These are phyloP conservation scores for Talaromyces piceae DNA, from an alignment of 2,329 filamentous ascomycete species.

Conservation along the genomic window DNA sequence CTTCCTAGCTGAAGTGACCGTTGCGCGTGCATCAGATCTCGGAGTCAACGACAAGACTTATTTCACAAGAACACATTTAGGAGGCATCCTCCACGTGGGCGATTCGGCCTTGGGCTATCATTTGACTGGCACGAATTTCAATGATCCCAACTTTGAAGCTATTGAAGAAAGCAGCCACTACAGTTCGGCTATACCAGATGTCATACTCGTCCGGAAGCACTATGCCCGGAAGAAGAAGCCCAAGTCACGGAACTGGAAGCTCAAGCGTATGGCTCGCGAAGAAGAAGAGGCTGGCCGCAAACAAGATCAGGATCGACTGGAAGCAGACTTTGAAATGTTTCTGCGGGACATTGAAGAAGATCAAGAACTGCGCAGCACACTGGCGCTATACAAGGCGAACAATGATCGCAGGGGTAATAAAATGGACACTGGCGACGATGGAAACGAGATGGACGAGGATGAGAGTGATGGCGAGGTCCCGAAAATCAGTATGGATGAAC, in stretches of 20 bases:
- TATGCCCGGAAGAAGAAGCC: conserved; percentile 81
- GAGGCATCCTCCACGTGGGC: conserved; percentile 73
- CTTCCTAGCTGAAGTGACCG: conserved; percentile 77
- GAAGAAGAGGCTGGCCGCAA: conserved; percentile 53
- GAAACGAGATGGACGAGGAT: conserved; percentile 49
- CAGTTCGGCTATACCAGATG: conserved; percentile 74
- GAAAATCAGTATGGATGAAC: conserved; percentile 67
- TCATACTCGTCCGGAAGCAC: conserved; percentile 93
- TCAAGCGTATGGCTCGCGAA: conserved; percentile 88
- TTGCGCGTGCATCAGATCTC: conserved; percentile 79
- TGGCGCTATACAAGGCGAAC: conserved; percentile 75
- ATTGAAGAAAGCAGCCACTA: conserved; percentile 73
- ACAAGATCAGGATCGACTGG: conserved; percentile 77
- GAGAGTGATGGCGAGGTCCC: conserved; percentile 60
- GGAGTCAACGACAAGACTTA: conserved; percentile 81
- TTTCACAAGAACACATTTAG: conserved; percentile 84
- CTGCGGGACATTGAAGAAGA: conserved; percentile 95
- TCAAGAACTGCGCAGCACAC: conserved; percentile 70
- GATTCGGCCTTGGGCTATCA: conserved; percentile 96
- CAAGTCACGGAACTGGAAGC: conserved; percentile 79
- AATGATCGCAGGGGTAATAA: conserved; percentile 39
- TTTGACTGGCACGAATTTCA: conserved; percentile 82
- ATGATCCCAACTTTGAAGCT: conserved; percentile 76
- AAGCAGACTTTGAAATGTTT: conserved; percentile 96
- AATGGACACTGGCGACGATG: conserved; percentile 40